phyloP scores from a whole-genome alignment of 2,329 filamentous ascomycete species.

The Phialophora macrospora region DNA sequence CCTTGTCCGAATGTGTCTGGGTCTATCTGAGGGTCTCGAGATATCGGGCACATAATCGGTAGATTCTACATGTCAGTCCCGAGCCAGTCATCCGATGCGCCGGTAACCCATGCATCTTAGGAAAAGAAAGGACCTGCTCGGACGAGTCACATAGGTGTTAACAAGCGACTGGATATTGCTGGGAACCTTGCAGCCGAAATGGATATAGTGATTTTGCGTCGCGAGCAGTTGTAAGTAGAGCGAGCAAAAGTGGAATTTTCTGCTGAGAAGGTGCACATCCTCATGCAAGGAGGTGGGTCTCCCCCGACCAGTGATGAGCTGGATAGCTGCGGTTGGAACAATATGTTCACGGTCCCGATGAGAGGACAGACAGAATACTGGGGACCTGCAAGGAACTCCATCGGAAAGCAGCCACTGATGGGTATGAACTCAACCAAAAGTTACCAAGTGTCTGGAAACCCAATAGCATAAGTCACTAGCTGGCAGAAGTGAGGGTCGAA shows the following conservation, averaged over 20 bases:
- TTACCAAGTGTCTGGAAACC: not conserved
- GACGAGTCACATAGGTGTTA: not conserved
- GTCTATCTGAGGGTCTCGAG: not conserved
- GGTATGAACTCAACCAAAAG: not conserved
- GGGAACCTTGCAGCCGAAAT: not conserved
- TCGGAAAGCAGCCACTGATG: not conserved
- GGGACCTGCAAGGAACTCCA: not conserved
- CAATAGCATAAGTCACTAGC: not conserved
- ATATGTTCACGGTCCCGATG: not conserved
- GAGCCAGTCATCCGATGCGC: not conserved
- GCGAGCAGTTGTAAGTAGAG: not conserved
- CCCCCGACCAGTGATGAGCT: not conserved
- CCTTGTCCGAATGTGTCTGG: conserved; percentile 17
- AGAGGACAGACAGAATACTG: not conserved
- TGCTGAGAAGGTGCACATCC: not conserved
- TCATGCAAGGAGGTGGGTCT: not conserved
- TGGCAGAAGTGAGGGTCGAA: not conserved
- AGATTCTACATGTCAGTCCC: not conserved
- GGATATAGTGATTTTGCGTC: not conserved
- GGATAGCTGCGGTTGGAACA: not conserved
- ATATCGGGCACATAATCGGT: not conserved
- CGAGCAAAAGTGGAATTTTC: not conserved
- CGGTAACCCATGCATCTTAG: not conserved
- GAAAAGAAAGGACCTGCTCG: not conserved
- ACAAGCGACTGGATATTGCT: not conserved